Percentiles rank a stretch among this genome's conserved stretches.
Conservation (phyloP, 768 basidiomycete genomes). For the Daedaleopsis nitida region DNA sequence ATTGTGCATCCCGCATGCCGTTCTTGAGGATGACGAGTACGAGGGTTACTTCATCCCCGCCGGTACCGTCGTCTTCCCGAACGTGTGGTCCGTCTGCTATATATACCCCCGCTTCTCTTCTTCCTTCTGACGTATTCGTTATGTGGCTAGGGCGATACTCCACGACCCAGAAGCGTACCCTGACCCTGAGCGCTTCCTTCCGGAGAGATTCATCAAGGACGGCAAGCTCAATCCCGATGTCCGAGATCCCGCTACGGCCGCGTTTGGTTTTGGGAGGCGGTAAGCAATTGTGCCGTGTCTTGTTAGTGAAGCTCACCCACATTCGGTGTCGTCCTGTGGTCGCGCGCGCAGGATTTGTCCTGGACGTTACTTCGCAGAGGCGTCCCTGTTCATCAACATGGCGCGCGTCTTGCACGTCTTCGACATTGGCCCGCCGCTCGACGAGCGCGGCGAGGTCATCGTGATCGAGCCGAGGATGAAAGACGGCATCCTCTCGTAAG, state of each 20-base stretch:
- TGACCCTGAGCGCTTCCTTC: slow-evolving; percentile 27
- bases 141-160: slow-evolving; percentile 26
- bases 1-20: slow-evolving; percentile 18
- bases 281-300: background rate
- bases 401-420: slow-evolving; percentile 20
- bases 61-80: slow-evolving; percentile 17
- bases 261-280: slow-evolving; percentile 32
- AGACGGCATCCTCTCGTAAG: slow-evolving; percentile 16
- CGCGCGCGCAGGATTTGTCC: slow-evolving; percentile 16
- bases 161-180: slow-evolving; percentile 29
- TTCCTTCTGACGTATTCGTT: background rate
- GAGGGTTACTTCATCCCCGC: slow-evolving; percentile 22
- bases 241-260: slow-evolving; percentile 14
- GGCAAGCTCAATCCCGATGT: slow-evolving; percentile 18
- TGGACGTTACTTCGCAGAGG: slow-evolving; percentile 19
- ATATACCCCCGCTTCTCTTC: background rate
- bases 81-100: slow-evolving; percentile 15
- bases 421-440: slow-evolving; percentile 16
- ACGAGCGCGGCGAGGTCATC: slow-evolving; percentile 10
- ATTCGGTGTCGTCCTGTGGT: background rate
- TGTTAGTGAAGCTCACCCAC: background rate
- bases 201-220: slow-evolving; percentile 28
- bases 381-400: slow-evolving; percentile 19
- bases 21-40: slow-evolving; percentile 19
- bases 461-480: slow-evolving; percentile 16